phyloP scores from a whole-genome alignment of 257 asterid species.

The Solanum phureja region DNA sequence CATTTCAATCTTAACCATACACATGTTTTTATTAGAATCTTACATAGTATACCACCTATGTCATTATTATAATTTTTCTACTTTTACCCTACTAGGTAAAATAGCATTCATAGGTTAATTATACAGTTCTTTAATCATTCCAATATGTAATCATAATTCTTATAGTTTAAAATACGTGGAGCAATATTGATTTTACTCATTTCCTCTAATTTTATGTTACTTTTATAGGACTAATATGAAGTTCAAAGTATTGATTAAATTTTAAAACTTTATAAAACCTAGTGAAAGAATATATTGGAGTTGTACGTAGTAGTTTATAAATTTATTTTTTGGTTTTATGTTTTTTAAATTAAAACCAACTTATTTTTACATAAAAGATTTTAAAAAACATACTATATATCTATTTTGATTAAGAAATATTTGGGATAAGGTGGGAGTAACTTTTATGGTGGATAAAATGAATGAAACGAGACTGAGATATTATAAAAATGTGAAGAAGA shows the following conservation, averaged over 20 bases:
- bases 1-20: slow-evolving; percentile 5
- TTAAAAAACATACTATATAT: not conserved
- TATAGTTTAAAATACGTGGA: not conserved
- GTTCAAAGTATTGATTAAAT: not conserved
- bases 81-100: not conserved
- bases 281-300: not conserved
- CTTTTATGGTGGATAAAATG: not conserved
- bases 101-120: not conserved
- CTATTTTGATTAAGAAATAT: not conserved
- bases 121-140: not conserved
- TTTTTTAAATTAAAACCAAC: not conserved
- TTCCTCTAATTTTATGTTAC: not conserved
- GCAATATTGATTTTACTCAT: not conserved
- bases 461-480: not conserved
- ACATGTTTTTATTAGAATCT: not conserved
- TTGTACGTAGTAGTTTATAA: not conserved
- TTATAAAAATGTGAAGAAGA: not conserved
- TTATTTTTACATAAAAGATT: not conserved
- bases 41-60: not conserved
- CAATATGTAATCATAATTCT: not conserved
- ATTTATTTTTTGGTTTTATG: not conserved
- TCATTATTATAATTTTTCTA: not conserved
- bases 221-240: not conserved
- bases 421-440: not conserved
- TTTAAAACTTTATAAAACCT: not conserved